These are phyloP conservation scores for Theobroma cacao DNA, from an alignment of 345 rosid species.

Conservation along the genomic window DNA sequence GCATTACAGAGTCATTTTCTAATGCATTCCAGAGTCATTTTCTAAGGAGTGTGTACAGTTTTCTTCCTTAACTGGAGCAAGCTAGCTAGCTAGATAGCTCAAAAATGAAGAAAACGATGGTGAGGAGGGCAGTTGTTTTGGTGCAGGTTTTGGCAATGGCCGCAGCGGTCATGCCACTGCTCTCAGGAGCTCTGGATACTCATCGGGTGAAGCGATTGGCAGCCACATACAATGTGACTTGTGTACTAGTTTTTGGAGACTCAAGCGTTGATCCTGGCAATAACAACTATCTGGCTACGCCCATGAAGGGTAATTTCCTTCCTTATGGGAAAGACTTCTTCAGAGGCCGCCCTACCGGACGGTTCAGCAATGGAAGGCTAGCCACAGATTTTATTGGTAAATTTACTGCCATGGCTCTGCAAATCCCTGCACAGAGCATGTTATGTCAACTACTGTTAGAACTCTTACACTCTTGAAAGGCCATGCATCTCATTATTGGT, in stretches of 20 bases:
- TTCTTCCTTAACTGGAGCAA: neutral
- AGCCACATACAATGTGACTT: constrained; percentile 50
- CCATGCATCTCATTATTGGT: too few species aligned
- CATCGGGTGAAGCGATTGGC: constrained; percentile 36
- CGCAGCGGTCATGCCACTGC: neutral
- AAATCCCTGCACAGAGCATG: neutral
- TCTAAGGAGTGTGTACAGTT: too few species aligned
- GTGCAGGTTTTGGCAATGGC: constrained; percentile 1
- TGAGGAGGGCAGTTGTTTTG: neutral
- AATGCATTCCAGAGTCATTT: neutral
- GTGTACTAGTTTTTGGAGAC: constrained; percentile 77
- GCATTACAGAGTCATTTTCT: neutral
- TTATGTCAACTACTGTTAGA: constrained; percentile 45
- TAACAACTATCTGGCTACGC: neutral
- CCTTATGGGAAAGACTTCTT: constrained; percentile 14
- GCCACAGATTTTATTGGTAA: constrained; percentile 45
- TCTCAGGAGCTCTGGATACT: constrained; percentile 29
- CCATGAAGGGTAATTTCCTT: constrained; percentile 9
- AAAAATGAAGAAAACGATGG: neutral
- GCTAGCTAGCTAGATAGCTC: neutral
- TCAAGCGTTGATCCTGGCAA: constrained; percentile 49
- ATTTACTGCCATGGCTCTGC: constrained; percentile 10
- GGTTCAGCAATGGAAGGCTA: constrained; percentile 14
- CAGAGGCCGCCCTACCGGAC: constrained; percentile 10
- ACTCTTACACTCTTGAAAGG: constrained; percentile 35